Percentiles rank a stretch among this genome's conserved stretches.
Conservation (phyloP, 257 asterid genomes). For the Eustoma russellianum region DNA sequence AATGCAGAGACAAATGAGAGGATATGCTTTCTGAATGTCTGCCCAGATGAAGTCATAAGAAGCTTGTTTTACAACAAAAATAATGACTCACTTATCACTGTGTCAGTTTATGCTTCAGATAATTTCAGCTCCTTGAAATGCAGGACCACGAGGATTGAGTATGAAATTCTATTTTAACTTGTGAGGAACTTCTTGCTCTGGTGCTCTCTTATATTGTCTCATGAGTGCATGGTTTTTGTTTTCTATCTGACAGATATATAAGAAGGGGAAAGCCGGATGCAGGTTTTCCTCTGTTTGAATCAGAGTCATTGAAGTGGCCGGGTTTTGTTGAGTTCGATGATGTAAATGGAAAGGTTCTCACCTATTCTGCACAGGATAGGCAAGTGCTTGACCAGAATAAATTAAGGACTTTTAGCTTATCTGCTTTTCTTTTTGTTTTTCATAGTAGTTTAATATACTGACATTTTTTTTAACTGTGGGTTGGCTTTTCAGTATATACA, state of each 20-base stretch:
- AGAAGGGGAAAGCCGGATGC: constrained; percentile 96
- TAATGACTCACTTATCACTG: constrained; percentile 96
- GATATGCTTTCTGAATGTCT: constrained; percentile 92
- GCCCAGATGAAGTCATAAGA: constrained; percentile 95
- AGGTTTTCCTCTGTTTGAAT: constrained; percentile 89
- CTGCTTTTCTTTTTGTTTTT: too few species aligned
- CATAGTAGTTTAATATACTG: constrained; percentile 11
- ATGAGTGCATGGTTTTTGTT: background rate
- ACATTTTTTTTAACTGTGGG: constrained; percentile 7
- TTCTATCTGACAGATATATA: constrained; percentile 59
- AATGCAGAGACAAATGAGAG: constrained; percentile 81
- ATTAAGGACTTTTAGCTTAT: too few species aligned
- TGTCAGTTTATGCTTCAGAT: constrained; percentile 95
- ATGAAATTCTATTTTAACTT: constrained; percentile 23
- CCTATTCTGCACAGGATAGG: constrained; percentile 96
- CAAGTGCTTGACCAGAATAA: constrained; percentile 5
- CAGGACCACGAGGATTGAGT: constrained; percentile 98
- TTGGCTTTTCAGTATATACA: constrained; percentile 55
- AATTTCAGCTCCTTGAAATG: too few species aligned
- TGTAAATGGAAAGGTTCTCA: constrained; percentile 97
- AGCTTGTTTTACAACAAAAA: constrained; percentile 97
- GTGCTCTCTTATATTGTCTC: constrained; percentile 1
- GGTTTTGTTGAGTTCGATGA: constrained; percentile 99
- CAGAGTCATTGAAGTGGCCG: too few species aligned
- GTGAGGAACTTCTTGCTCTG: constrained; percentile 4